These are phyloP conservation scores for Chenopodium album DNA, from an alignment of 148 eudicot genomes.

Conservation along the genomic window DNA sequence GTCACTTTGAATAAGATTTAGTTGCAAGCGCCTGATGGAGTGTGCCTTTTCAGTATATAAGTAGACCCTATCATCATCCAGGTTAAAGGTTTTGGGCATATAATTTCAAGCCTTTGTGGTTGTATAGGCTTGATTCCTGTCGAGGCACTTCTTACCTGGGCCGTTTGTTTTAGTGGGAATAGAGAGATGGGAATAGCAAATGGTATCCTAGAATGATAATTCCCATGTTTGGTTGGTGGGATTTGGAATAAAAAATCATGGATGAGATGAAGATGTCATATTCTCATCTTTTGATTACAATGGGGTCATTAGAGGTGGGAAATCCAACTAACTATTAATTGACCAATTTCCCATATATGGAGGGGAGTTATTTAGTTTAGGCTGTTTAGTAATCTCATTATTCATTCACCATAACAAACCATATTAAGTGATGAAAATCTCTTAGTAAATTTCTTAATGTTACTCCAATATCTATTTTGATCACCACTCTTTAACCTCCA, in stretches of 20 bases:
- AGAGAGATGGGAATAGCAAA: not conserved
- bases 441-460: not conserved
- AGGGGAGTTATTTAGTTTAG: not conserved
- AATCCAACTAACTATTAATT: not conserved
- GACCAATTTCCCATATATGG: not conserved
- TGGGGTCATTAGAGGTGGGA: not conserved
- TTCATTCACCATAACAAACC: not conserved
- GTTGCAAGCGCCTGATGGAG: not conserved
- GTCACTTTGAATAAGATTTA: not conserved
- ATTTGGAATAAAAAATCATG: not conserved
- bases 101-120: not conserved
- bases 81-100: not conserved
- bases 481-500: not conserved
- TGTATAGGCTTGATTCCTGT: not conserved
- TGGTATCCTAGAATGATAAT: not conserved
- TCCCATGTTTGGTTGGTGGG: not conserved
- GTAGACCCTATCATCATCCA: not conserved
- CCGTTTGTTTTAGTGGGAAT: not conserved
- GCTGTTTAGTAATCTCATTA: not conserved
- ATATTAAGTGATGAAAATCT: not conserved
- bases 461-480: too few species aligned
- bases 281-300: not conserved
- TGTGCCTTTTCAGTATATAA: not conserved
- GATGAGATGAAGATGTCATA: not conserved
- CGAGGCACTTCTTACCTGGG: not conserved